Evolutionary conservation across 176 grass and related monocot genomes (phyloP).

Genomic region (Cocos nucifera): DNA sequence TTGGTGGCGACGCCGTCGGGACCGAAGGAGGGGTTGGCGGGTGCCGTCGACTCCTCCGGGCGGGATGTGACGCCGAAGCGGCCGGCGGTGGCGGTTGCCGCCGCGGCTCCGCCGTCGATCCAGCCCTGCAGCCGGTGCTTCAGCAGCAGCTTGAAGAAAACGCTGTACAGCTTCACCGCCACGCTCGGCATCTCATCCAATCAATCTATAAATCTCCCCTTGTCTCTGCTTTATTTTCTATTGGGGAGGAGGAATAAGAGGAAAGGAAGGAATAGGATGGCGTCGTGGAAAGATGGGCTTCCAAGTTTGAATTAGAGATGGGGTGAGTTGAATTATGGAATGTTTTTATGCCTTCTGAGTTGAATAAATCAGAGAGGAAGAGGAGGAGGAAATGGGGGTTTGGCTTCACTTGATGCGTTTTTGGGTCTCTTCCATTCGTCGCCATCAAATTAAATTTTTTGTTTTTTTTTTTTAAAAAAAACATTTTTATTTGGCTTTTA

Average conservation of each 20-base stretch:
- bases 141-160: conserved; percentile 90
- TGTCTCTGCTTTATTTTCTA: background rate
- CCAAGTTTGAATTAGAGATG: no score
- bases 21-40: conserved; percentile 53
- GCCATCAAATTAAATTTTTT: no score
- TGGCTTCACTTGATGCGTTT: no score
- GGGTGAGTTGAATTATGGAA: no score
- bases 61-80: conserved; percentile 57
- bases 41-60: conserved; percentile 54
- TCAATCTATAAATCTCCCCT: conserved; percentile 3
- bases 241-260: background rate
- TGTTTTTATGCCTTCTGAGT: no score
- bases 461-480: no score
- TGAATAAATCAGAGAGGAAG: no score
- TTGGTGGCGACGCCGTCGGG: conserved; percentile 64
- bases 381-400: no score
- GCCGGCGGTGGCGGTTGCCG: background rate
- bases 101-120: background rate
- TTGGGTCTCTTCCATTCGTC: no score
- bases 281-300: background rate
- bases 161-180: conserved; percentile 91
- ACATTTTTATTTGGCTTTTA: no score
- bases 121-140: conserved; percentile 64
- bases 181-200: conserved; percentile 55
- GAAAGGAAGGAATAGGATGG: background rate